Evolutionary conservation across 345 rosid genomes (phyloP), one percentile per base, ranked within the genome.

Genomic region (Trapa bicornis): DNA sequence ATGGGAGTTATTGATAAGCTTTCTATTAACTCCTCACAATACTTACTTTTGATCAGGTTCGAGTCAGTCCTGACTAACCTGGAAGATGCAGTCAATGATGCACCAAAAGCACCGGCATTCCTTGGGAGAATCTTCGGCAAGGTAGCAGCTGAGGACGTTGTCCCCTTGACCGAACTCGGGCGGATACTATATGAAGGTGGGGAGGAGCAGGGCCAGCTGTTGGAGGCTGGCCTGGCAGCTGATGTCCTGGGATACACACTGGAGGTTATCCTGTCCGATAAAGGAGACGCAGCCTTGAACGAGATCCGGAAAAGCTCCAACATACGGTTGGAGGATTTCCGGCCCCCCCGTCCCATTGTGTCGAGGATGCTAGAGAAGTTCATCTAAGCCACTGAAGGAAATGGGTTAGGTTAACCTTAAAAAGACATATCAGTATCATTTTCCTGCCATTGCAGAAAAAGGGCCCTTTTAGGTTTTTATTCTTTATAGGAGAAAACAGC

Each of bases 51-150:
- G 60, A 22, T 37, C 80, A 91, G 99, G 85, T 91, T 94, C 60
- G 89, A 85, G 64, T 77, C 81, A 2, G 96, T 86, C 63, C 85
- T 94, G 39, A 67, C 78, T 60, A 84, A 85, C 17, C 73, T 94
- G 79, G 93, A 91, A 80, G 99, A 94, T 75, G 82, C 91, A 0
- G 96, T 94, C 1, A 94, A 80, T 47, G 97, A 94, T 71, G 99
- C 99, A 35, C 97, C 99, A 0, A 94, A 73, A 78, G 99, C 97
- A 69, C 80, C 91, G 6, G 97, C 86, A 75, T 91, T 85, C 79
- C 91, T 94, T 0, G 97, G 96, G 17, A 63, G 64, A 15, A 80
- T 91, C 3, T 82, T 89, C 64, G 97, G 80, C 29, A 81, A 83
- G 73, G 81, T 67, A 5, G 81, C 89, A 3, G 60, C 65, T 7